phyloP scores from a whole-genome alignment of 768 basidiomycete species.

The Aureoboletus auriporus region DNA sequence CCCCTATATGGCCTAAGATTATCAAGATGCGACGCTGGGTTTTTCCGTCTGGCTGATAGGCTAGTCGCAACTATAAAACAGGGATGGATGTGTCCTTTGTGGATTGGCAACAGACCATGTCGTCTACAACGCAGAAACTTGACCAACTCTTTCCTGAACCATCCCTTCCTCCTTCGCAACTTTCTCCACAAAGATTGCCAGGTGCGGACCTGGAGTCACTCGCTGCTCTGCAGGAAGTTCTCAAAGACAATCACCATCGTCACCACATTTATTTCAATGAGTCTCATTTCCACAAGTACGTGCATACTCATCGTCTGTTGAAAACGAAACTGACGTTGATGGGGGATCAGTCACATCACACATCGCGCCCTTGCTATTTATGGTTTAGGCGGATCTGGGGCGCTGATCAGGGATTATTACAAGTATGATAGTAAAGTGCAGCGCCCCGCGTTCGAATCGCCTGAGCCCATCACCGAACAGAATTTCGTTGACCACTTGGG shows the following conservation, averaged over 20 bases:
- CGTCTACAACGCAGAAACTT: conserved; percentile 1
- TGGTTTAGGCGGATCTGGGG: conserved; percentile 21
- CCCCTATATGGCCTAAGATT: too few relatives aligned
- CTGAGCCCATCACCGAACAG: conserved; percentile 19
- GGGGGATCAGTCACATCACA: conserved; percentile 21
- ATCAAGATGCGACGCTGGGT: too few relatives aligned
- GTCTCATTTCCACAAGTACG: conserved; percentile 48
- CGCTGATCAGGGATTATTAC: conserved; percentile 25
- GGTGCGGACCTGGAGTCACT: conserved; percentile 23
- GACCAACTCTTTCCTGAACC: conserved; percentile 25
- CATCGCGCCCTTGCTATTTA: conserved; percentile 30
- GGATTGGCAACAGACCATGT: conserved; percentile 6
- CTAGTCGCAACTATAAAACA: too few relatives aligned
- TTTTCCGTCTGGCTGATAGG: too few relatives aligned
- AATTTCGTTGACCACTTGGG: conserved; percentile 24
- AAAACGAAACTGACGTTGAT: not conserved
- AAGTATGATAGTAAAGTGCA: conserved; percentile 16
- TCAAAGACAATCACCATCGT: conserved; percentile 47
- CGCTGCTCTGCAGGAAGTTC: conserved; percentile 23
- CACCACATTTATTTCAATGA: conserved; percentile 50
- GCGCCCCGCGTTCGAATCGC: conserved; percentile 22
- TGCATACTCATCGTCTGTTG: not conserved
- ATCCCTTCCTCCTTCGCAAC: conserved; percentile 20
- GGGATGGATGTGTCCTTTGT: too few relatives aligned
- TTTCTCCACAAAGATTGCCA: conserved; percentile 25